phyloP scores from a whole-genome alignment of 1,284 basidiomycete species.

The Moniliophthora roreri region DNA sequence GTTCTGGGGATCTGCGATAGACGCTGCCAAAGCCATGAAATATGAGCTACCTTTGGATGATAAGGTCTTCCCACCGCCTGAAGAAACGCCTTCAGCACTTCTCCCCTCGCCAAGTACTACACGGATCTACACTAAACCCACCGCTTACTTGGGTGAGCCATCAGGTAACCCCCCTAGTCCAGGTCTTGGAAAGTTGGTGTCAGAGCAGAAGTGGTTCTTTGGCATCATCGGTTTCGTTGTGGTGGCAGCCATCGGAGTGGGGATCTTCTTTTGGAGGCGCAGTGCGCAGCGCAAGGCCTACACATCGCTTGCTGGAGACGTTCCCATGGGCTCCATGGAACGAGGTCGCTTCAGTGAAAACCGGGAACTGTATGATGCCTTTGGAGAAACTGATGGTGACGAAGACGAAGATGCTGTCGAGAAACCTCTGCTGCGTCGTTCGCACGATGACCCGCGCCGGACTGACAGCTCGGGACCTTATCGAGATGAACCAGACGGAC shows the following conservation, averaged over 20 bases:
- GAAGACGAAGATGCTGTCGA: slow-evolving; percentile 45
- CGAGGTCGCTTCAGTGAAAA: slow-evolving; percentile 39
- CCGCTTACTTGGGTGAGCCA: slow-evolving; percentile 64
- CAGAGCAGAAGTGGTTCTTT: slow-evolving; percentile 82
- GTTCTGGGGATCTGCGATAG: slow-evolving; percentile 87
- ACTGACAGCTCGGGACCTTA: slow-evolving; percentile 5
- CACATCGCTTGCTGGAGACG: slow-evolving; percentile 68
- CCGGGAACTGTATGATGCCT: slow-evolving; percentile 89
- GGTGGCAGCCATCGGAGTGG: slow-evolving; percentile 66
- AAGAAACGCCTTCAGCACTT: slow-evolving; percentile 31
- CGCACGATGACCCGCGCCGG: neutral
- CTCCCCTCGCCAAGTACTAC: slow-evolving; percentile 43
- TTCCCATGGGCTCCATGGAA: slow-evolving; percentile 69
- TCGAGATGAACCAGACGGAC: slow-evolving; percentile 4
- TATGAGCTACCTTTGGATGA: slow-evolving; percentile 62
- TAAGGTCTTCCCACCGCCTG: slow-evolving; percentile 55
- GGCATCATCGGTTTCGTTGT: slow-evolving; percentile 72
- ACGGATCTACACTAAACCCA: slow-evolving; percentile 78
- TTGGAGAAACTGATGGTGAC: slow-evolving; percentile 71
- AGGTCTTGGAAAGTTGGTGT: slow-evolving; percentile 43
- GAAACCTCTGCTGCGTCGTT: slow-evolving; percentile 6
- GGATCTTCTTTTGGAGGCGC: slow-evolving; percentile 71
- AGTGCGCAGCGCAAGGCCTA: slow-evolving; percentile 55
- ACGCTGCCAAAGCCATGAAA: slow-evolving; percentile 64
- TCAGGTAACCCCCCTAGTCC: slow-evolving; percentile 27